Conservation (phyloP, 108 stramenopile species). For the Skeletonema grethae region DNA sequence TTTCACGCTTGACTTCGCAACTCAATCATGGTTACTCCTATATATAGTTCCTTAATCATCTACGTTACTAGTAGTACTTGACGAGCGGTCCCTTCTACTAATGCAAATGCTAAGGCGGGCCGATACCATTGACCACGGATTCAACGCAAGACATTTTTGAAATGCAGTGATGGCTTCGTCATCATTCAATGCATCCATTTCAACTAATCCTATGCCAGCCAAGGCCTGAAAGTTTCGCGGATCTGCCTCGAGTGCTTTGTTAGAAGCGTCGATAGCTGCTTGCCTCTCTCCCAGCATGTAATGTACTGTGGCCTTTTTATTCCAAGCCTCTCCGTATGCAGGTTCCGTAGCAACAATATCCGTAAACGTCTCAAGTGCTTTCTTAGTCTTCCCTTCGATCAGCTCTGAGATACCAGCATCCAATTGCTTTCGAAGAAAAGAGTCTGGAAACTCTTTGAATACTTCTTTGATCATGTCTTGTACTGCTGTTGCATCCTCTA, state of each 20-base stretch:
- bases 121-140: conserved; percentile 79
- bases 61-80: background rate
- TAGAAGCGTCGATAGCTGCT: conserved; percentile 54
- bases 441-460: conserved; percentile 61
- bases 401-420: conserved; percentile 61
- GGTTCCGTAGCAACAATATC: conserved; percentile 63
- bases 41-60: background rate
- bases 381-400: conserved; percentile 57
- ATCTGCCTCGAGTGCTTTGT: conserved; percentile 56
- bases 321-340: conserved; percentile 72
- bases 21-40: too few species aligned
- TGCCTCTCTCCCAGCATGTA: conserved; percentile 67
- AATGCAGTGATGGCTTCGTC: conserved; percentile 55
- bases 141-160: conserved; percentile 59
- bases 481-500: conserved; percentile 56
- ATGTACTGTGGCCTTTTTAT: conserved; percentile 53
- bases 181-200: conserved; percentile 57
- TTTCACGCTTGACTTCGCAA: too few species aligned
- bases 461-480: conserved; percentile 73
- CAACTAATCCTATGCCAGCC: conserved; percentile 72
- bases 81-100: background rate
- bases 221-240: conserved; percentile 72
- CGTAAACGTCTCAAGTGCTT: conserved; percentile 55
- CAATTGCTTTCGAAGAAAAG: conserved; percentile 50
- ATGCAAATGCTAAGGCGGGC: conserved; percentile 56